A percentile compares a stretch with the other conserved stretches of the same genome.
Conservation (phyloP, 225 moss, liverwort and hornwort genomes). For the Lunularia cruciata region DNA sequence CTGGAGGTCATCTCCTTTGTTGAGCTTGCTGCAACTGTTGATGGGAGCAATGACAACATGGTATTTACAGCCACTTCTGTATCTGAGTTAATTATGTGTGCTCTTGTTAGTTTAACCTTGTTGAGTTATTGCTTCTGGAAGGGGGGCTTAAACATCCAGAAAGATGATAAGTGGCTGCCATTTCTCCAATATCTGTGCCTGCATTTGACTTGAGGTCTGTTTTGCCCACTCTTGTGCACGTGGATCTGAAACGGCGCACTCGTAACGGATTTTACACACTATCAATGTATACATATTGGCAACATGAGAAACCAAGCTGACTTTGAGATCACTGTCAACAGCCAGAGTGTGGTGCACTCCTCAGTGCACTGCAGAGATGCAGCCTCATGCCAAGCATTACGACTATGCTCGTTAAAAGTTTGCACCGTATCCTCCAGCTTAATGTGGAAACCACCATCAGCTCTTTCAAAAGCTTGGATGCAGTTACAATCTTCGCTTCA, state of each 20-base stretch:
- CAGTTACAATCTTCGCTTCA: slow-evolving; percentile 53
- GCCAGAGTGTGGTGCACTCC: slow-evolving; percentile 71
- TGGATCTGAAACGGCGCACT: too few species aligned
- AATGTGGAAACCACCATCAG: slow-evolving; percentile 64
- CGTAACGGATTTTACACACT: too few species aligned
- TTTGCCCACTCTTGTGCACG: too few species aligned
- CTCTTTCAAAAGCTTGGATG: slow-evolving; percentile 62
- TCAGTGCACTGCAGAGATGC: slow-evolving; percentile 72
- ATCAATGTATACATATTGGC: too few species aligned
- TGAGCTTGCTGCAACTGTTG: slow-evolving; percentile 75
- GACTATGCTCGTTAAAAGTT: slow-evolving; percentile 70
- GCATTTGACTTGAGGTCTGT: too few species aligned
- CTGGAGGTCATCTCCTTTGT: slow-evolving; percentile 81
- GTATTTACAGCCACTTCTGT: slow-evolving; percentile 31
- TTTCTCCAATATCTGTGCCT: too few species aligned
- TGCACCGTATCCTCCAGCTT: slow-evolving; percentile 75
- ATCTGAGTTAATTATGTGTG: neutral
- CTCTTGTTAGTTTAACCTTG: too few species aligned
- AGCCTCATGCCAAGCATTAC: slow-evolving; percentile 66
- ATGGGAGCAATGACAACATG: slow-evolving; percentile 62
- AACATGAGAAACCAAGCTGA: neutral
- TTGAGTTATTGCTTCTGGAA: neutral
- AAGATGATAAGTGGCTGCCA: too few species aligned
- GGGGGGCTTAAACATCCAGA: too few species aligned
- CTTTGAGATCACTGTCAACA: slow-evolving; percentile 28